Evolutionary conservation across 805 yeast species (phyloP).

Genomic region (Yarrowia hollandica): DNA sequence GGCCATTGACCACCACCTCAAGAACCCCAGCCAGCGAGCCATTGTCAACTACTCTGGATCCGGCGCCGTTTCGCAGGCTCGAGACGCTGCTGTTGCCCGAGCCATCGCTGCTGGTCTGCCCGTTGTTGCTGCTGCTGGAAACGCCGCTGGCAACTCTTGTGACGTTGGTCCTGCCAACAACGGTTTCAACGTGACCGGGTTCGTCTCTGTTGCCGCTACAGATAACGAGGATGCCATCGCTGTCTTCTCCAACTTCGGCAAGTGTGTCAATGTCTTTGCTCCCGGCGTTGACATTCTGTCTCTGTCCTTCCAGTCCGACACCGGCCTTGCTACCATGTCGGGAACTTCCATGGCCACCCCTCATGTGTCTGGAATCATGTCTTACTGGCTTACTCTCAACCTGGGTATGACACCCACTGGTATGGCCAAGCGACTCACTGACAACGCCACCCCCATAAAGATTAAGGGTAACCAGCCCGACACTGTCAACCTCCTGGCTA

Average conservation of each 20-base stretch:
- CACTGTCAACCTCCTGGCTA: constrained; percentile 35
- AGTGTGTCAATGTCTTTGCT: constrained; percentile 94
- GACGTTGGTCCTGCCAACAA: constrained; percentile 81
- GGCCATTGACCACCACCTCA: constrained; percentile 73
- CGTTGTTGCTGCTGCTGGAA: constrained; percentile 96
- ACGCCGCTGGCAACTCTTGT: constrained; percentile 92
- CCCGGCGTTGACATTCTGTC: constrained; percentile 91
- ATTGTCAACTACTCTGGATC: constrained; percentile 86
- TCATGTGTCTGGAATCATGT: constrained; percentile 86
- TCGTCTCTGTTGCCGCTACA: constrained; percentile 94
- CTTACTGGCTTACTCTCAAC: constrained; percentile 84
- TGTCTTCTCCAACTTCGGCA: constrained; percentile 83
- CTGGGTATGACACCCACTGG: constrained; percentile 50
- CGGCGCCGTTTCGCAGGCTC: constrained; percentile 86
- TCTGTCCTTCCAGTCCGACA: constrained; percentile 39
- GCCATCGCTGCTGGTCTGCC: constrained; percentile 86
- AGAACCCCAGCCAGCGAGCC: constrained; percentile 43
- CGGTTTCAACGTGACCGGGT: constrained; percentile 44
- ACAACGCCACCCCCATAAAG: constrained; percentile 31
- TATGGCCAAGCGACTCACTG: constrained; percentile 31
- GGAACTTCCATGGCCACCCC: constrained; percentile 99
- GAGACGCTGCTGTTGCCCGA: constrained; percentile 85
- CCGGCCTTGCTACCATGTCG: constrained; percentile 45
- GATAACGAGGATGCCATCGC: constrained; percentile 88
- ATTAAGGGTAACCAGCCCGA: constrained; percentile 30